phyloP scores from a whole-genome alignment of 2,329 filamentous ascomycete genomes.

The Epichloe glyceriae region DNA sequence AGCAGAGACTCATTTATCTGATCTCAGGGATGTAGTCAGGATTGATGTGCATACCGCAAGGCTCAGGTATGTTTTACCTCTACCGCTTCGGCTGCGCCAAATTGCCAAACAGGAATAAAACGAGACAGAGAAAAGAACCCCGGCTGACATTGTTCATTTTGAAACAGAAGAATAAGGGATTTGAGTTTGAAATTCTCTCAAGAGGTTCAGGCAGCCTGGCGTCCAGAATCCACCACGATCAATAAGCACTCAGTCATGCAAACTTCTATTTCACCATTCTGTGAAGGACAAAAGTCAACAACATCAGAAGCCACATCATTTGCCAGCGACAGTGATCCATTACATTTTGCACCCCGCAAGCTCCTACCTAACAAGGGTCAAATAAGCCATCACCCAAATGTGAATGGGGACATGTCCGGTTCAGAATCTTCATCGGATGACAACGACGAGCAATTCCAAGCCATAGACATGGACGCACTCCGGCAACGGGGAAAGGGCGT shows the following conservation, averaged over 20 bases:
- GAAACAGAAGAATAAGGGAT: constrained; percentile 22
- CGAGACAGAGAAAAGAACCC: too few relatives aligned
- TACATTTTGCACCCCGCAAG: constrained; percentile 12
- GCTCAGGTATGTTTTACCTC: constrained; percentile 18
- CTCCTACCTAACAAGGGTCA: constrained; percentile 10
- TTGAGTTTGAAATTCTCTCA: constrained; percentile 21
- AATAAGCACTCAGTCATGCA: constrained; percentile 10
- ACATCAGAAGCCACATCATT: constrained; percentile 8
- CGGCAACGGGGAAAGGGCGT: constrained; percentile 26
- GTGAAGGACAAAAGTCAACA: constrained; percentile 9
- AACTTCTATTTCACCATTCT: constrained; percentile 12
- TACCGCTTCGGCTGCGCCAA: not conserved
- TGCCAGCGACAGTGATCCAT: constrained; percentile 11
- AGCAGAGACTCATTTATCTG: constrained; percentile 14
- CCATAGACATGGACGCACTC: constrained; percentile 26
- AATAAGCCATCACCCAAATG: constrained; percentile 7
- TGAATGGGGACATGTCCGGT: constrained; percentile 8
- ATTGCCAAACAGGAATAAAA: not conserved
- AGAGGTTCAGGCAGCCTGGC: constrained; percentile 22
- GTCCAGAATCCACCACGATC: constrained; percentile 8
- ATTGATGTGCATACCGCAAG: constrained; percentile 21
- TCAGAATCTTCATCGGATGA: constrained; percentile 18
- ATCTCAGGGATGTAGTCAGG: constrained; percentile 15
- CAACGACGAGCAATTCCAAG: constrained; percentile 21
- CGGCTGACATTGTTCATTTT: not conserved